Evolutionary conservation across 2,329 filamentous ascomycete genomes (phyloP).

Genomic region (Phaeosphaeria sp.): DNA sequence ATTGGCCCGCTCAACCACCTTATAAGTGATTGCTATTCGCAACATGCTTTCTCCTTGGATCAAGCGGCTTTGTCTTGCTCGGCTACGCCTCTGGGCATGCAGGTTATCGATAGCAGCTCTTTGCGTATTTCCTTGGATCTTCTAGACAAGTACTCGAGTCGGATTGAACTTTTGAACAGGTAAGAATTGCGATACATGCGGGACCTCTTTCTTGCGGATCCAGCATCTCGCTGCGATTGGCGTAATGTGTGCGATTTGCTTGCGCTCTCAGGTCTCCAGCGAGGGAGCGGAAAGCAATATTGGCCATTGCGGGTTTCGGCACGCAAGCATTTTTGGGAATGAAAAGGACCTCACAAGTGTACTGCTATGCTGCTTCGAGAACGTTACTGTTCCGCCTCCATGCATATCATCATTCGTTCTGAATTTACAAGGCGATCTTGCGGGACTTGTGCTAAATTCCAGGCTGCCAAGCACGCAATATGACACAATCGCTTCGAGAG

Average conservation of each 20-base stretch:
- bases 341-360: background rate
- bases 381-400: background rate
- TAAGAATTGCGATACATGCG: background rate
- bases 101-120: background rate
- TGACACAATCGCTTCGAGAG: background rate
- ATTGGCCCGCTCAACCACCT: too few relatives aligned
- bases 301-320: slow-evolving; percentile 1
- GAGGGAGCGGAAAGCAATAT: slow-evolving; percentile 1
- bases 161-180: background rate
- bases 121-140: background rate
- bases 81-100: background rate
- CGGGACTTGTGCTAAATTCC: background rate
- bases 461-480: background rate
- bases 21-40: background rate
- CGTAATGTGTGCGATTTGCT: background rate
- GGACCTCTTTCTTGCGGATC: background rate
- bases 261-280: background rate
- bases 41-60: background rate
- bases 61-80: background rate
- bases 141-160: background rate
- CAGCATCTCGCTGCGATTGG: background rate
- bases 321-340: background rate
- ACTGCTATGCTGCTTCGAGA: background rate
- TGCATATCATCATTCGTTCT: background rate
- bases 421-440: too few relatives aligned